Conservation (phyloP, 2,329 filamentous ascomycete species). For the Monosporascus sp. region DNA sequence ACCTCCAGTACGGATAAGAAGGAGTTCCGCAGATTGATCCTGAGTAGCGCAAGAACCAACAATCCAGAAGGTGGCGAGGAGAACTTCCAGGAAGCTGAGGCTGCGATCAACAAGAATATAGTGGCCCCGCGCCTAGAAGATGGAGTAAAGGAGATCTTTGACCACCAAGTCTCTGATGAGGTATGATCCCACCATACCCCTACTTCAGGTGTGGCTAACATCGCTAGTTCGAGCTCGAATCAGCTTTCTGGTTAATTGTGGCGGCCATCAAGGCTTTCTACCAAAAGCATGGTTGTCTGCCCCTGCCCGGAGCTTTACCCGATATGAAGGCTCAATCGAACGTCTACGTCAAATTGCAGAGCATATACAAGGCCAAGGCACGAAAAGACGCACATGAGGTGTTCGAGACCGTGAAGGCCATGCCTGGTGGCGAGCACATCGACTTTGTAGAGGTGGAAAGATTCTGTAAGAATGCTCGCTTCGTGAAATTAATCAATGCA, state of each 20-base stretch:
- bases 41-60: constrained; percentile 60
- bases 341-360: constrained; percentile 86
- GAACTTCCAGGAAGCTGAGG: constrained; percentile 90
- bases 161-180: constrained; percentile 47
- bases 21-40: constrained; percentile 69
- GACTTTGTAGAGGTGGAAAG: constrained; percentile 73
- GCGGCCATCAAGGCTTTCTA: constrained; percentile 75
- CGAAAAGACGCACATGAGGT: constrained; percentile 74
- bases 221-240: constrained; percentile 38
- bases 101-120: constrained; percentile 83
- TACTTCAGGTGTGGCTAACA: constrained; percentile 12
- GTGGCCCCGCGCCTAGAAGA: constrained; percentile 62
- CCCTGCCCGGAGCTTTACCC: constrained; percentile 79
- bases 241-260: constrained; percentile 84
- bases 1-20: constrained; percentile 78
- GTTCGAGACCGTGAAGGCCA: constrained; percentile 53
- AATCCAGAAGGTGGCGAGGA: constrained; percentile 87
- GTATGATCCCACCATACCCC: constrained; percentile 43
- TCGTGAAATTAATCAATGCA: constrained; percentile 78
- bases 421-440: constrained; percentile 47
- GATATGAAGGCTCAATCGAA: constrained; percentile 96
- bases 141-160: constrained; percentile 72
- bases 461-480: constrained; percentile 93
- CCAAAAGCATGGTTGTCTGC: constrained; percentile 64
- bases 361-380: constrained; percentile 87